These are phyloP conservation scores for Fistulinella prunicolor DNA, from an alignment of 768 basidiomycete genomes.

Conservation along the genomic window DNA sequence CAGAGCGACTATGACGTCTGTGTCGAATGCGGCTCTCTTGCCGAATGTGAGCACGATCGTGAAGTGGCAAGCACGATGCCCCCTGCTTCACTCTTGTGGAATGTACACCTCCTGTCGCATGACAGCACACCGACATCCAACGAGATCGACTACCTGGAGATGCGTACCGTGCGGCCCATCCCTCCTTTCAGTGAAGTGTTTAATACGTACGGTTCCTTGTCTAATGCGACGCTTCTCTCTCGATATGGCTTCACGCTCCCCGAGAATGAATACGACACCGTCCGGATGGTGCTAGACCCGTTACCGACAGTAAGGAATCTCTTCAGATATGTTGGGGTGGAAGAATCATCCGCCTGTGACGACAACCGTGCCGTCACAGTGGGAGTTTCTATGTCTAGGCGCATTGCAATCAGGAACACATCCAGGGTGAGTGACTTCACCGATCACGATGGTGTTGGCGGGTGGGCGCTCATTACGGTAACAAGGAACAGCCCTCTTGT, in stretches of 20 bases:
- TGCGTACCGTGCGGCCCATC: slow-evolving; percentile 60
- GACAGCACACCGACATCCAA: slow-evolving; percentile 6
- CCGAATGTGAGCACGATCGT: slow-evolving; percentile 65
- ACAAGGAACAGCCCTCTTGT: slow-evolving; percentile 15
- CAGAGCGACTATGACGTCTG: slow-evolving; percentile 78
- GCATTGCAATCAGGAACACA: slow-evolving; percentile 24
- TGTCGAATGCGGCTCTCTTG: slow-evolving; percentile 62
- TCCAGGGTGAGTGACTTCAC: slow-evolving; percentile 21
- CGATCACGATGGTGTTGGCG: slow-evolving; percentile 25
- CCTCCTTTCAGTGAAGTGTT: slow-evolving; percentile 55
- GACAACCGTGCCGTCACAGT: slow-evolving; percentile 17
- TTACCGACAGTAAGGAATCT: slow-evolving; percentile 12
- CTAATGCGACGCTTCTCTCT: slow-evolving; percentile 62
- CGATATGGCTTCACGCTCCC: slow-evolving; percentile 78
- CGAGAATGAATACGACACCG: slow-evolving; percentile 63
- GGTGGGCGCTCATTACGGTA: slow-evolving; percentile 17
- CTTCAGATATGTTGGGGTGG: slow-evolving; percentile 12
- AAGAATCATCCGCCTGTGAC: slow-evolving; percentile 1
- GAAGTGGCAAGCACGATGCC: slow-evolving; percentile 15
- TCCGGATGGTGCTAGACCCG: slow-evolving; percentile 35
- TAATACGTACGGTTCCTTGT: slow-evolving; percentile 73
- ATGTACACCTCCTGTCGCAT: slow-evolving; percentile 12
- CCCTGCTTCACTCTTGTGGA: neutral
- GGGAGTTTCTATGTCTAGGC: slow-evolving; percentile 3
- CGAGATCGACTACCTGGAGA: slow-evolving; percentile 52